Evolutionary conservation across 75 land plant genomes (phyloP).

Genomic region (Gnetum montanum): DNA sequence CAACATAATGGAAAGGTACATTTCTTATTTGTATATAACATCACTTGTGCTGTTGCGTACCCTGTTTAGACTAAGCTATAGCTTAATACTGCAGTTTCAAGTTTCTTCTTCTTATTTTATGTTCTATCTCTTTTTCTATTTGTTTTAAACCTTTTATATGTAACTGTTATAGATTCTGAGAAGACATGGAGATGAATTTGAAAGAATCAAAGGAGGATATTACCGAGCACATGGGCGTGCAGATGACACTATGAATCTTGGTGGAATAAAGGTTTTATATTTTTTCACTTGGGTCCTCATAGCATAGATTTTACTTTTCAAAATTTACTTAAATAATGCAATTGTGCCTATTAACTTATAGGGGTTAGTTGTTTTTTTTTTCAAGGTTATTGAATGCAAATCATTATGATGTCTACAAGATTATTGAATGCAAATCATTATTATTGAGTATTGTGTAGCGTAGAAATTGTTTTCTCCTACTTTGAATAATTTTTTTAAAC

Average conservation of each 20-base stretch:
- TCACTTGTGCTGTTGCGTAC: not conserved
- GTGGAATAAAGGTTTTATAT: slow-evolving; percentile 97
- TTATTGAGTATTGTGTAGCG: too few relatives aligned
- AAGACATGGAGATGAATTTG: slow-evolving; percentile 94
- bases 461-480: too few relatives aligned
- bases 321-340: not conserved
- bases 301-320: not conserved
- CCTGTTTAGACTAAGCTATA: too few relatives aligned
- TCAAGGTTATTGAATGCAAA: slow-evolving; percentile 76
- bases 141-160: not conserved
- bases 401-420: slow-evolving; percentile 82
- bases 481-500: too few relatives aligned
- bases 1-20: slow-evolving; percentile 62
- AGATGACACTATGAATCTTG: slow-evolving; percentile 98
- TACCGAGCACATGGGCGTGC: slow-evolving; percentile 92
- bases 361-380: too few relatives aligned
- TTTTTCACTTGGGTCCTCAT: too few relatives aligned
- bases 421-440: too few relatives aligned
- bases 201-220: slow-evolving; percentile 64
- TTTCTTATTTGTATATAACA: not conserved
- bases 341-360: too few relatives aligned
- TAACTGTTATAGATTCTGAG: slow-evolving; percentile 60
- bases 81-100: too few relatives aligned
- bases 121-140: not conserved
- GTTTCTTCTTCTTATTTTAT: too few relatives aligned